Conservation (phyloP, 2,329 filamentous ascomycete species). For the Truncatella angustata region DNA sequence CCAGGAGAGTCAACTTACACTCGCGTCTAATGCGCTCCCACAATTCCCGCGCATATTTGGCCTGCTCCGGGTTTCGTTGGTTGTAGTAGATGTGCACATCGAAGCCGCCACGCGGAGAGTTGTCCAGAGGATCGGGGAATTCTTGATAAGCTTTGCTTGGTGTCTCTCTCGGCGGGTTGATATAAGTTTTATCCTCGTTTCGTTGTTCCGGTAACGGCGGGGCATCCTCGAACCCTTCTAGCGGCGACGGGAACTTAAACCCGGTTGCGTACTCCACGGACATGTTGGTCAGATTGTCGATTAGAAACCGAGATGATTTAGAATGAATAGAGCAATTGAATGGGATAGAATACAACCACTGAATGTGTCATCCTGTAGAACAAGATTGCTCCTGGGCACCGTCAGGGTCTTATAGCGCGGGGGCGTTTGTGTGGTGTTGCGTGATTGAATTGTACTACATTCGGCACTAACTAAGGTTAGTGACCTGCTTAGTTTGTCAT, state of each 20-base stretch:
- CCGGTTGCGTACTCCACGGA: neutral
- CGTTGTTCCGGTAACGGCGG: conserved; percentile 56
- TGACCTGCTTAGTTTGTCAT: conserved; percentile 3
- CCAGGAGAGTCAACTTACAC: conserved; percentile 45
- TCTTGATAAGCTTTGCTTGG: conserved; percentile 67
- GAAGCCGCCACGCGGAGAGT: conserved; percentile 68
- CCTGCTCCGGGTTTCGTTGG: conserved; percentile 60
- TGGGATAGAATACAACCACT: too few relatives aligned
- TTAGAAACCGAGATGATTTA: too few relatives aligned
- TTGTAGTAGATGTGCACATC: conserved; percentile 87
- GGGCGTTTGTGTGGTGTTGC: neutral
- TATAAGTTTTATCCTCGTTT: conserved; percentile 71
- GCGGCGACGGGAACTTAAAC: conserved; percentile 49
- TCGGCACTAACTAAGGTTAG: neutral
- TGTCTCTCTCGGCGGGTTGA: conserved; percentile 61
- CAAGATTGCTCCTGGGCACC: too few relatives aligned
- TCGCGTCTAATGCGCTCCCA: conserved; percentile 78
- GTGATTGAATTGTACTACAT: neutral
- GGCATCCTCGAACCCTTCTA: conserved; percentile 57
- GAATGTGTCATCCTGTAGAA: too few relatives aligned
- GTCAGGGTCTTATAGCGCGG: too few relatives aligned
- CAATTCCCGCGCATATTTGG: conserved; percentile 66
- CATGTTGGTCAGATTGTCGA: neutral
- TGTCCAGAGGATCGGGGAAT: conserved; percentile 68
- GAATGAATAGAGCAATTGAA: too few relatives aligned